Percentiles rank a stretch among this genome's conserved stretches.
Evolutionary conservation across 768 basidiomycete species (phyloP).

Genomic region (Leccinum sublutescens): DNA sequence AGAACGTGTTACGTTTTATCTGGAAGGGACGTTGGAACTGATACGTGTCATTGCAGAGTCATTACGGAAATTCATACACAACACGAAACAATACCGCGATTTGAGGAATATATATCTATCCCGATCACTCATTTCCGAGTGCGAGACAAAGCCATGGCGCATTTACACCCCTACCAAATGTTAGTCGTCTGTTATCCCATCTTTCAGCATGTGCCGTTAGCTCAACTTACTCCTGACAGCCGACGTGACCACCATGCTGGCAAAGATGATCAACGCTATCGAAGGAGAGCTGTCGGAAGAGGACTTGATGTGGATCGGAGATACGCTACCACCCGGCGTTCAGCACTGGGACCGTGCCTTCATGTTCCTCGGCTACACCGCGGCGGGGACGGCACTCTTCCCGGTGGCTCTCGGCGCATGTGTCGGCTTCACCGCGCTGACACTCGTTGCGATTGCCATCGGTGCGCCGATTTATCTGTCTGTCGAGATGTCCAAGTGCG

Average conservation of each 20-base stretch:
- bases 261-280: conserved; percentile 20
- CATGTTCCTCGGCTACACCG: neutral
- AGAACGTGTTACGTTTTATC: conserved; percentile 1
- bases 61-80: neutral
- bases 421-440: neutral
- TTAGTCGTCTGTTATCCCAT: neutral
- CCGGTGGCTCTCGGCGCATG: conserved; percentile 20
- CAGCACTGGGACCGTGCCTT: conserved; percentile 12
- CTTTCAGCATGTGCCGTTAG: neutral
- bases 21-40: neutral
- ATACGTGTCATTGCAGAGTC: neutral
- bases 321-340: conserved; percentile 18
- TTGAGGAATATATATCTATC: neutral
- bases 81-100: neutral
- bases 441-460: neutral
- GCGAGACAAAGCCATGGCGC: neutral
- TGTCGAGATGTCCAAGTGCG: neutral
- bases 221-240: conserved; percentile 4
- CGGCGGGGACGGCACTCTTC: neutral
- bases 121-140: neutral
- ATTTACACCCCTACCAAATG: neutral
- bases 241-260: conserved; percentile 16
- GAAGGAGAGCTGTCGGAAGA: conserved; percentile 20
- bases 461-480: neutral
- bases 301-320: conserved; percentile 17